Evolutionary conservation across 1,284 basidiomycete genomes (phyloP), one percentile per base, ranked within the genome.

Genomic region (Cutaneotrichosporon mucoides): DNA sequence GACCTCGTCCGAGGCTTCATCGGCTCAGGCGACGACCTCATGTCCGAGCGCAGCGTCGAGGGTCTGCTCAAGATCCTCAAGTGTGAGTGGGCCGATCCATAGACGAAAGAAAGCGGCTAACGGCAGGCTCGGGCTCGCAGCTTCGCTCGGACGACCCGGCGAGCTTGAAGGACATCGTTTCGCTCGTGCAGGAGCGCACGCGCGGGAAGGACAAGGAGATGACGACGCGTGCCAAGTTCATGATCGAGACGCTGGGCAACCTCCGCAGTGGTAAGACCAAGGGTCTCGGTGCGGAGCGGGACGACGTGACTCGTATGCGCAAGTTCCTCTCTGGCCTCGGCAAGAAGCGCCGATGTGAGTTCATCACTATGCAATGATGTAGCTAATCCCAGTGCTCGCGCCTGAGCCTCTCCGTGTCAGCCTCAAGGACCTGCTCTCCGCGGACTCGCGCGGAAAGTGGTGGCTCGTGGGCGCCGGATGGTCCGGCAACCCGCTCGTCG

Each of bases 391-490:
- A 93, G 92, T 91, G 2, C 80, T 87, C 59, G 84, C 87, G 0
- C 86, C 90, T 65, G 93, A 96, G 57, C 86, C 92, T 0, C 81
- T 96, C 7, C 87, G 91, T 1, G 85, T 94, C 1, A 86, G 87
- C 0, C 81, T 98, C 16, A 81, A 84, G n/a, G 95, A 99, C 75
- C 82, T 99, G 9, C 87, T 86, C 60, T 85, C 87, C 1, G 89
- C 92, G 0, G 86, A 90, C 57, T 88, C 84, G 36, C 90, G 87
- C 70, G 96, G 96, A 2, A 96, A 95, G 79, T 99, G 96, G 96
- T 99, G 96, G 96, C 82, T 98, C 2, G 90, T 98, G 41, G 96
- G 95, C 34, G 92, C 95, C 0, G 95, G 91, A 1, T 99, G 95
- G 95, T 84, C 85, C 35, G 95, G 95, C 1, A 88, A 98, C 70